Evolutionary conservation across 495 filamentous ascomycete species (phyloP), one percentile per base, ranked within the genome.

Genomic region (Astrothelium macrocarpum): DNA sequence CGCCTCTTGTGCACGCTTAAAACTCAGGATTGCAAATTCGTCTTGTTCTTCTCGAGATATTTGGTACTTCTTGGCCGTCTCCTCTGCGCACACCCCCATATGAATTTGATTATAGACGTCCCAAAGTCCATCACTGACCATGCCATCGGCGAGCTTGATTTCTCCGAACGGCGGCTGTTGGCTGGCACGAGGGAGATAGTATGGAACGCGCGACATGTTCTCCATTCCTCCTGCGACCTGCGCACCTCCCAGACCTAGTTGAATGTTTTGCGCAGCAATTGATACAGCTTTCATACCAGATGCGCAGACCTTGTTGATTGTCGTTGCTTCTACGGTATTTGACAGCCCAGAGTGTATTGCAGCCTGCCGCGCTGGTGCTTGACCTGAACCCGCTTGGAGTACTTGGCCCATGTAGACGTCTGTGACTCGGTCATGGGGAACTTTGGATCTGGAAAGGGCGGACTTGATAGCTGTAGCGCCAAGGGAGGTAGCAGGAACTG

Each of bases 331-430:
- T 39, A 94, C 83, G 7, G 80, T 83, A 10, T 82, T 76, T 1
- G 90, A 80, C 10, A 98, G 84, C 12, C 90, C 91, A n/a, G 94
- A 88, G 69, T 90, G 90, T 59, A 97, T 88, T 59, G 83, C 80
- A 28, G 93, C 94, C 77, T 98, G 94, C 32, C 94, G 87, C 23
- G 94, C 92, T 1, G 94, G 94, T 1, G 94, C 84, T 74, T 98
- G 94, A 34, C 94, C 94, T 20, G 91, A 80, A 49, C 81, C 80
- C 18, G 82, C 93, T 74, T 91, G 86, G 23, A 97, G 81, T n/a
- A 97, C 94, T 76, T 97, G 93, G 71, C 94, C 94, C 89, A 97
- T 95, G 77, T 97, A 97, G 1, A 96, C 87, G 81, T 94, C 87
- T 32, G 85, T 87, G 68, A 97, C 88, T 71, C 87, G 85, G 31